Percentiles rank a stretch among this genome's conserved stretches.
Evolutionary conservation across 129 eudicot genomes (phyloP).

Genomic region (Deinandra increscens): DNA sequence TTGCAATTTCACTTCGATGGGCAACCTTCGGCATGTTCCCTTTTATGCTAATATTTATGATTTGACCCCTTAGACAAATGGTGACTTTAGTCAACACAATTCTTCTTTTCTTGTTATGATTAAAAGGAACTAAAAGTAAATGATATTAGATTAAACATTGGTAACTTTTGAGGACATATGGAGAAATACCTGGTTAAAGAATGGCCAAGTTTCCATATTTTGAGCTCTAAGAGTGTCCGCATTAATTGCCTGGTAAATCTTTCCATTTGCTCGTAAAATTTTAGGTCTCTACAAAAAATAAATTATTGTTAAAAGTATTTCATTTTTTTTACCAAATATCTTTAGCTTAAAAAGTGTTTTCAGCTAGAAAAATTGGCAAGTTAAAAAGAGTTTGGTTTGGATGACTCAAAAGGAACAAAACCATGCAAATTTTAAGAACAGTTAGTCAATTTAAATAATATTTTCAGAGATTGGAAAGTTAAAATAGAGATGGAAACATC

Average conservation of each 20-base stretch:
- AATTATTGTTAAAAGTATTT: background rate
- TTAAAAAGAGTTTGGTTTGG: background rate
- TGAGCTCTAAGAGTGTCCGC: slow-evolving; percentile 83
- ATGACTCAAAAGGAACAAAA: slow-evolving; percentile 4
- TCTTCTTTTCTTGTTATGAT: background rate
- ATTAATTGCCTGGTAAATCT: slow-evolving; percentile 80
- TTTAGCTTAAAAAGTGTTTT: background rate
- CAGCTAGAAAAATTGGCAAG: too few species aligned
- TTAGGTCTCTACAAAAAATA: slow-evolving; percentile 64
- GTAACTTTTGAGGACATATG: background rate
- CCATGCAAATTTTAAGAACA: background rate
- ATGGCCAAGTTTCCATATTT: slow-evolving; percentile 85
- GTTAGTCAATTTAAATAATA: background rate
- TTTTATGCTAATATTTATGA: background rate
- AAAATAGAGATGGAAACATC: too few species aligned
- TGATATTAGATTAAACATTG: slow-evolving; percentile 6
- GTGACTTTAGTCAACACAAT: background rate
- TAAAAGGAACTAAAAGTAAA: background rate
- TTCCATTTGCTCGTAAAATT: slow-evolving; percentile 57
- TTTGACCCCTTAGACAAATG: background rate
- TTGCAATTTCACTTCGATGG: background rate
- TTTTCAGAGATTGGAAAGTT: background rate
- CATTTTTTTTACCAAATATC: background rate
- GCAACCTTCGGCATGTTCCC: background rate
- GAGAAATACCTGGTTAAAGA: slow-evolving; percentile 71